Evolutionary conservation across 495 filamentous ascomycete genomes (phyloP).

Genomic region (Talaromyces proteolyticus): DNA sequence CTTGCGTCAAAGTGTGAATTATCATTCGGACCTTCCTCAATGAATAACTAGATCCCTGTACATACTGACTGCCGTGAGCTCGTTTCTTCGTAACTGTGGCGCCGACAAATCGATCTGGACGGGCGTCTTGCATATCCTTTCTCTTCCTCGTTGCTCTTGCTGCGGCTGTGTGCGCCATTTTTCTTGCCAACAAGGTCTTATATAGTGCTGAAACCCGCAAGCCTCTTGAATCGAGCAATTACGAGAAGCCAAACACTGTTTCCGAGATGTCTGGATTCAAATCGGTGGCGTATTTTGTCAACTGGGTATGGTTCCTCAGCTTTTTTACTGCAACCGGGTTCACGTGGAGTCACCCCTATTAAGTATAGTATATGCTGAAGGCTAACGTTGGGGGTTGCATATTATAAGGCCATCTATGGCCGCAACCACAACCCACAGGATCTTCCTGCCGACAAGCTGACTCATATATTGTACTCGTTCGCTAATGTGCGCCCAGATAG

Average conservation of each 20-base stretch:
- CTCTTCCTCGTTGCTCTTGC: background rate
- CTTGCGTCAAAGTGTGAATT: too few species aligned
- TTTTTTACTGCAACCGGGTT: too few species aligned
- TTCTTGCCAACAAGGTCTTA: too few species aligned
- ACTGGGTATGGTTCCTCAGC: slow-evolving; percentile 37
- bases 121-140: too few species aligned
- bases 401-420: slow-evolving; percentile 73
- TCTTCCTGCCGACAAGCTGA: slow-evolving; percentile 80
- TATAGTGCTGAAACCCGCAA: too few species aligned
- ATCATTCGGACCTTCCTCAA: too few species aligned
- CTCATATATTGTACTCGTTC: slow-evolving; percentile 89
- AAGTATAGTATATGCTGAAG: too few species aligned
- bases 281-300: slow-evolving; percentile 50
- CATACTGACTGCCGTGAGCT: too few species aligned
- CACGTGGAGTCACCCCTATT: too few species aligned
- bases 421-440: slow-evolving; percentile 82
- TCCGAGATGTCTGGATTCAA: slow-evolving; percentile 27
- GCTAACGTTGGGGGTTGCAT: too few species aligned
- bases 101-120: background rate
- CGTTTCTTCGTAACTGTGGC: background rate
- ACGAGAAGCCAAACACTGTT: background rate
- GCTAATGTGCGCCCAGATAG: slow-evolving; percentile 70
- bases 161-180: background rate
- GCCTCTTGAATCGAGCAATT: too few species aligned
- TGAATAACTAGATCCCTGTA: too few species aligned